Evolutionary conservation across 306 rosid species (phyloP).

Genomic region (Quercus alba): DNA sequence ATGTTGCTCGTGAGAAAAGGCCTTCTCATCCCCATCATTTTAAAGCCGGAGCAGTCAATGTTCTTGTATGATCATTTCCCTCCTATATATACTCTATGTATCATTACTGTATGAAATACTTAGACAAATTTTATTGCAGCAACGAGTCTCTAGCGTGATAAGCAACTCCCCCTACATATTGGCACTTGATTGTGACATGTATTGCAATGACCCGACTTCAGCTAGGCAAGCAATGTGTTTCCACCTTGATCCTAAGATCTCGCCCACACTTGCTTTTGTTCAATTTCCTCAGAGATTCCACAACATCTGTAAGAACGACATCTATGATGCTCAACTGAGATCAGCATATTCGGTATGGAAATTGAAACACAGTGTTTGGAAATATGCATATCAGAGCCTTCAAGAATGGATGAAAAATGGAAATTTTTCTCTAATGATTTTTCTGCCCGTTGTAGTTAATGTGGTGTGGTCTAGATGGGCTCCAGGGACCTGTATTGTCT

Average conservation of each 20-base stretch:
- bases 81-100: too few relatives aligned
- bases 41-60: slow-evolving; percentile 41
- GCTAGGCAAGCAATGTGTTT: slow-evolving; percentile 70
- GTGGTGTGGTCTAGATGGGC: slow-evolving; percentile 60
- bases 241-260: slow-evolving; percentile 63
- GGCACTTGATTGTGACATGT: slow-evolving; percentile 78
- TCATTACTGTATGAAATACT: too few relatives aligned
- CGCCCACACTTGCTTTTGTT: slow-evolving; percentile 55
- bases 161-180: slow-evolving; percentile 69
- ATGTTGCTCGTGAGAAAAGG: slow-evolving; percentile 44
- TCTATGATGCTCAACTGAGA: slow-evolving; percentile 57
- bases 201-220: slow-evolving; percentile 63
- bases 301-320: slow-evolving; percentile 49
- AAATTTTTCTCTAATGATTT: background rate
- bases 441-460: slow-evolving; percentile 23
- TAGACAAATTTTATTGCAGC: slow-evolving; percentile 33
- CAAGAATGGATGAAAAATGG: background rate
- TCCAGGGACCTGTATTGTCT: slow-evolving; percentile 52
- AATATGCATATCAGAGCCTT: background rate
- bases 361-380: background rate
- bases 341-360: slow-evolving; percentile 29
- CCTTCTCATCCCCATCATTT: slow-evolving; percentile 34
- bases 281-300: slow-evolving; percentile 67
- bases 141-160: slow-evolving; percentile 57
- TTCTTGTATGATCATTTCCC: slow-evolving; percentile 25